Evolutionary conservation across 2,329 filamentous ascomycete species (phyloP).

Genomic region (Paecilomyces sp.): DNA sequence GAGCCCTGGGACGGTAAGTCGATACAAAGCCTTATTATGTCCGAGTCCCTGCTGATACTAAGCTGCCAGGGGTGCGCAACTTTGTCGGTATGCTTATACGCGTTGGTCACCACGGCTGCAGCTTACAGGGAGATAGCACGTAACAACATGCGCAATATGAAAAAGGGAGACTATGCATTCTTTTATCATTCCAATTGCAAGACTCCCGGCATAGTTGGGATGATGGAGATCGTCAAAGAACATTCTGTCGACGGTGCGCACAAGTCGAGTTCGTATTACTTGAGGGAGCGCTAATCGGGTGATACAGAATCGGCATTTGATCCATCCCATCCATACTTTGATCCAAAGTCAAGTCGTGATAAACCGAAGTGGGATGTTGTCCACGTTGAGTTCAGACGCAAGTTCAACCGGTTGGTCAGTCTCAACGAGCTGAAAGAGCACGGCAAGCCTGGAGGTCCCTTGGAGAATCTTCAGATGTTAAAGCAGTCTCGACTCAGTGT

Average conservation of each 20-base stretch:
- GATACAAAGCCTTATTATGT: neutral
- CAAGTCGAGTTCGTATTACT: constrained; percentile 15
- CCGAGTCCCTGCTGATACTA: constrained; percentile 11
- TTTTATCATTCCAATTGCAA: constrained; percentile 97
- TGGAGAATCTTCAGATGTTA: constrained; percentile 75
- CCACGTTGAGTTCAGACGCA: constrained; percentile 77
- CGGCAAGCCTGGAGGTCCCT: constrained; percentile 47
- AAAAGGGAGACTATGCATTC: constrained; percentile 82
- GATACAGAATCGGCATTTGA: constrained; percentile 61
- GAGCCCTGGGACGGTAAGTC: constrained; percentile 88
- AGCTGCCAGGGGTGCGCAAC: constrained; percentile 37
- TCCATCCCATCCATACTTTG: constrained; percentile 70
- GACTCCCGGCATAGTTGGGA: constrained; percentile 75
- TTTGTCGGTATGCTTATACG: constrained; percentile 25
- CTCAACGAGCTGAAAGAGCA: constrained; percentile 65
- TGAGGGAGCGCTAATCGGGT: neutral
- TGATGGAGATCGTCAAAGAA: constrained; percentile 83
- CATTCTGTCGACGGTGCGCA: constrained; percentile 67
- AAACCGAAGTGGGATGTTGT: constrained; percentile 83
- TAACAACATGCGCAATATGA: constrained; percentile 89
- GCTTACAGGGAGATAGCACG: constrained; percentile 47
- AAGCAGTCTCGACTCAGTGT: constrained; percentile 80
- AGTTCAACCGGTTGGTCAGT: constrained; percentile 65
- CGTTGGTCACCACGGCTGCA: neutral
- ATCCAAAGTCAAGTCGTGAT: constrained; percentile 62